These are phyloP conservation scores for Suillus americanus DNA, from an alignment of 768 basidiomycete genomes.

Conservation along the genomic window DNA sequence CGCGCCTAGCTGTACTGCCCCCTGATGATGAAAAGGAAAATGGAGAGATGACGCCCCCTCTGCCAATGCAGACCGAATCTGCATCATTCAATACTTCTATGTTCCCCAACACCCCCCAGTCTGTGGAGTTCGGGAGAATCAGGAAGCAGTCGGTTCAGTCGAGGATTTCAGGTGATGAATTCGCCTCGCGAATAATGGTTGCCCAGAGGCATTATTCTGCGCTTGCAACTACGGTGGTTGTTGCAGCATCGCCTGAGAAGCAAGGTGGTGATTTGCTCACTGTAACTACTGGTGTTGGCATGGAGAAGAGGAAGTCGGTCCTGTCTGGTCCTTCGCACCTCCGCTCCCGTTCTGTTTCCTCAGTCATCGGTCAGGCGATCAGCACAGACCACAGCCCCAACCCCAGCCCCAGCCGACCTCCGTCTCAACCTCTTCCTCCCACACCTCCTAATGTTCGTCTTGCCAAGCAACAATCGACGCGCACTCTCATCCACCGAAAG, in stretches of 20 bases:
- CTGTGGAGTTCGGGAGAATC: slow-evolving; percentile 55
- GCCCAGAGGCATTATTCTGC: slow-evolving; percentile 74
- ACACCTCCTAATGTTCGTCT: slow-evolving; percentile 69
- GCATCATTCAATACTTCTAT: slow-evolving; percentile 40
- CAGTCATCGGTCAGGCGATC: slow-evolving; percentile 41
- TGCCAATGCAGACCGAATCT: slow-evolving; percentile 57
- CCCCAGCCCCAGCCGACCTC: slow-evolving; percentile 52
- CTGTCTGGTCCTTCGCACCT: slow-evolving; percentile 42
- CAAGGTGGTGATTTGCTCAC: slow-evolving; percentile 16
- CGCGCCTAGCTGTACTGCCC: slow-evolving; percentile 69
- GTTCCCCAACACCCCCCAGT: slow-evolving; percentile 52
- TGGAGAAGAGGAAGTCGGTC: slow-evolving; percentile 30
- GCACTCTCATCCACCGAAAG: slow-evolving; percentile 53
- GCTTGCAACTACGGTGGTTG: slow-evolving; percentile 61
- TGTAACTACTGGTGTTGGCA: slow-evolving; percentile 34
- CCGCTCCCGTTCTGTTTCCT: slow-evolving; percentile 61
- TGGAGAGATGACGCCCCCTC: slow-evolving; percentile 52
- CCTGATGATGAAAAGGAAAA: slow-evolving; percentile 41
- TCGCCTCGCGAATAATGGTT: slow-evolving; percentile 62
- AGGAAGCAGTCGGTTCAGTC: slow-evolving; percentile 56
- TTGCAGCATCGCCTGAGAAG: slow-evolving; percentile 49
- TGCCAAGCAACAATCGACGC: slow-evolving; percentile 44
- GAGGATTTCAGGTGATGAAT: slow-evolving; percentile 47
- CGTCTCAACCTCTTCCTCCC: slow-evolving; percentile 68
- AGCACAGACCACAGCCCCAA: slow-evolving; percentile 39